Percentiles rank a stretch among this genome's conserved stretches.
Conservation (phyloP, 2,329 filamentous ascomycete species). For the Sordariomycetes sp. region DNA sequence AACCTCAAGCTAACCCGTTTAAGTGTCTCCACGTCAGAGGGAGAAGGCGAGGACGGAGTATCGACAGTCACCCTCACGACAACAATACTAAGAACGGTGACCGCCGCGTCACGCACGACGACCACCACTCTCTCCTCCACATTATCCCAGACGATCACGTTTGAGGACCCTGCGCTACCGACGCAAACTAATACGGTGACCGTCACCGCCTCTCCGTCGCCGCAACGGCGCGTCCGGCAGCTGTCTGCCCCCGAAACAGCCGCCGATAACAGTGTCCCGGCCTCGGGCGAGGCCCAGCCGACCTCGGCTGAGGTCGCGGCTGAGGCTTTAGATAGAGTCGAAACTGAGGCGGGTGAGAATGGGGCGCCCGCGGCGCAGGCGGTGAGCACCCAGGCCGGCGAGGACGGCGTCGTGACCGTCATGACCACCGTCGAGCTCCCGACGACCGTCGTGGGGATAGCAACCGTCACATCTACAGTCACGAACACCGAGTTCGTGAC, state of each 20-base stretch:
- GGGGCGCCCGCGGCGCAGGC: background rate
- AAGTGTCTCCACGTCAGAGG: background rate
- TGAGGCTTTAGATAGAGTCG: background rate
- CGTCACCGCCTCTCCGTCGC: constrained; percentile 9
- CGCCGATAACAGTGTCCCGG: background rate
- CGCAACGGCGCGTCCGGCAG: constrained; percentile 1
- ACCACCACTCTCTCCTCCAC: constrained; percentile 11
- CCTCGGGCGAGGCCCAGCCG: background rate
- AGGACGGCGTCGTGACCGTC: background rate
- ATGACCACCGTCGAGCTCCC: constrained; percentile 1
- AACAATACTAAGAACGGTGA: constrained; percentile 9
- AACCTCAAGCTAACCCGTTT: background rate
- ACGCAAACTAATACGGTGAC: constrained; percentile 14
- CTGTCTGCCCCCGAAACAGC: constrained; percentile 3
- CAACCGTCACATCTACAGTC: constrained; percentile 4
- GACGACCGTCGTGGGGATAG: constrained; percentile 4
- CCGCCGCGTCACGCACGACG: constrained; percentile 9
- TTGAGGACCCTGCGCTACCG: constrained; percentile 12
- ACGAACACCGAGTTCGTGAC: constrained; percentile 8
- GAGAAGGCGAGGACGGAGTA: background rate
- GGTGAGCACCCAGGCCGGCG: background rate
- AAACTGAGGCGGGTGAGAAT: background rate
- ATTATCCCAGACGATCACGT: constrained; percentile 13
- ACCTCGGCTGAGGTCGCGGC: background rate
- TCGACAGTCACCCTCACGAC: constrained; percentile 3